Evolutionary conservation across 2,329 filamentous ascomycete species (phyloP).

Genomic region (Akanthomyces muscarius): DNA sequence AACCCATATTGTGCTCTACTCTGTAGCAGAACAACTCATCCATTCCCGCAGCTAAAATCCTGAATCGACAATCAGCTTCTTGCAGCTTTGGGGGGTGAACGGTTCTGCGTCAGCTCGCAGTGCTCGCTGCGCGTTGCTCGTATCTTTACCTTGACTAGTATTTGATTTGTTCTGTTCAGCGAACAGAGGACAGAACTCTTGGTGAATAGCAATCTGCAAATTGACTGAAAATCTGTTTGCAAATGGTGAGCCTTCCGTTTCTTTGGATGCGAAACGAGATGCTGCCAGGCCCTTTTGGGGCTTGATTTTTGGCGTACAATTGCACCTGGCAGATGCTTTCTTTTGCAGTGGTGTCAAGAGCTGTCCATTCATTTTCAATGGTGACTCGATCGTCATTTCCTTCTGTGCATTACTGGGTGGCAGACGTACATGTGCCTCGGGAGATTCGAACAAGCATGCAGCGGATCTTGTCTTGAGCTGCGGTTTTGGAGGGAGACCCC

Average conservation of each 20-base stretch:
- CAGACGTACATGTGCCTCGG: no score
- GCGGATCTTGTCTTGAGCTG: no score
- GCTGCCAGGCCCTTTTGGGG: conserved; percentile 5
- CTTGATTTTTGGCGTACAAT: neutral
- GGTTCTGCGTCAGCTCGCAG: conserved; percentile 3
- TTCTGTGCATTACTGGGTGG: no score
- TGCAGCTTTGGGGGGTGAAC: neutral
- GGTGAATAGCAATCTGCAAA: neutral
- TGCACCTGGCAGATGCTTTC: neutral
- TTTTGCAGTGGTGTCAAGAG: neutral
- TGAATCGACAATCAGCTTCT: neutral
- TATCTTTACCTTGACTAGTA: neutral
- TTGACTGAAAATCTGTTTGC: neutral
- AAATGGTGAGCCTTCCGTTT: neutral
- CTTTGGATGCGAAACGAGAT: conserved; percentile 10
- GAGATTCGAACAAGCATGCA: no score
- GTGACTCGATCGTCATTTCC: no score
- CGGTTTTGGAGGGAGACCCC: no score
- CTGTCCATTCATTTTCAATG: neutral
- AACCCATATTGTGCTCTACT: neutral
- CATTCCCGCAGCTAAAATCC: neutral
- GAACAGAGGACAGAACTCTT: conserved; percentile 4
- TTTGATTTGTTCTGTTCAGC: neutral
- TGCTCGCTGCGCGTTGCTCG: neutral
- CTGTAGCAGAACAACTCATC: neutral